These are phyloP conservation scores for Rubia tinctorum DNA, from an alignment of 305 asterid species.

Conservation along the genomic window DNA sequence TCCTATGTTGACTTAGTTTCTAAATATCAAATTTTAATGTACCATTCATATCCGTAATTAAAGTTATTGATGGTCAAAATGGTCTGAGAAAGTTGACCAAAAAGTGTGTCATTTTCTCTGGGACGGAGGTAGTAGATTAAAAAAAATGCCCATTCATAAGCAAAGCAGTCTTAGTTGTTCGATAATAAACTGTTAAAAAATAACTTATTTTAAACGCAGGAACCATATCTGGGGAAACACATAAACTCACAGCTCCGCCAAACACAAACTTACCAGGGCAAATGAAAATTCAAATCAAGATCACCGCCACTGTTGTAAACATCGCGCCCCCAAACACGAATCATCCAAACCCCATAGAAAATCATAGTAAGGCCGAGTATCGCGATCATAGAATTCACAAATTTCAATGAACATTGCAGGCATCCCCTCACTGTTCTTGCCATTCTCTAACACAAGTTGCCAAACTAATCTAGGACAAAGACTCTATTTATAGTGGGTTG, in stretches of 20 bases:
- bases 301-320: conserved; percentile 17
- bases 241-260: too few species aligned
- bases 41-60: too few species aligned
- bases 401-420: conserved; percentile 33
- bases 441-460: conserved; percentile 6
- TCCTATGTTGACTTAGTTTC: too few species aligned
- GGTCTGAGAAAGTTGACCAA: too few species aligned
- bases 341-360: conserved; percentile 36
- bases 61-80: too few species aligned
- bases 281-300: neutral
- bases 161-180: too few species aligned
- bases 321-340: conserved; percentile 39
- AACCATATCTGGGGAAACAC: neutral
- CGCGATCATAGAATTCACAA: conserved; percentile 40
- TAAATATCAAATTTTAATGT: too few species aligned
- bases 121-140: too few species aligned
- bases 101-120: too few species aligned
- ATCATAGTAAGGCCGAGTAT: conserved; percentile 37
- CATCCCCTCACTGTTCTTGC: conserved; percentile 24
- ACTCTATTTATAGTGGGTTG: neutral
- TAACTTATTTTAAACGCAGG: too few species aligned
- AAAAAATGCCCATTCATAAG: too few species aligned
- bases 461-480: neutral
- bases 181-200: too few species aligned
- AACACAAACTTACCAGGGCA: conserved; percentile 44